Percentiles rank a stretch among this genome's conserved stretches.
Evolutionary conservation across 331 rosid genomes (phyloP).

Genomic region (Phaseolus coccineus): DNA sequence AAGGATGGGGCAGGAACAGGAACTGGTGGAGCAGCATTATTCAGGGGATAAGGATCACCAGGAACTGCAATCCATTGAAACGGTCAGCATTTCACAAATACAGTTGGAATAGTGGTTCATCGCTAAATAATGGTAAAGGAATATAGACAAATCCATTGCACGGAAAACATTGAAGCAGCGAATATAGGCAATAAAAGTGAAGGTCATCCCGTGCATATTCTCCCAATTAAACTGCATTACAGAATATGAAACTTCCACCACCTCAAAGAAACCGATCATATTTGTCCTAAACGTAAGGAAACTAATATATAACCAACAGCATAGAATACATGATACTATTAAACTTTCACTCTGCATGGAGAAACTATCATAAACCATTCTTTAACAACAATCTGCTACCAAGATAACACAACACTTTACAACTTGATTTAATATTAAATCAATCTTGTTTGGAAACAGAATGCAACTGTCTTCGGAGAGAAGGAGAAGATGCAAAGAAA

Average conservation of each 20-base stretch:
- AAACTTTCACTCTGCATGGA: not conserved
- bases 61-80: slow-evolving; percentile 72
- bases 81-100: slow-evolving; percentile 12
- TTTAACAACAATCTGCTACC: not conserved
- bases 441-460: not conserved
- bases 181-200: not conserved
- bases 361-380: slow-evolving; percentile 19
- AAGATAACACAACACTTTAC: not conserved
- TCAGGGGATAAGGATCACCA: slow-evolving; percentile 83
- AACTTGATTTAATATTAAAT: slow-evolving; percentile 1
- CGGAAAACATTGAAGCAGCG: not conserved
- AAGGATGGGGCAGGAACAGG: slow-evolving; percentile 65
- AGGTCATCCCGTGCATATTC: not conserved
- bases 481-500: not conserved
- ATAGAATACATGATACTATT: not conserved
- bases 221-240: slow-evolving; percentile 2
- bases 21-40: slow-evolving; percentile 61
- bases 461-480: not conserved
- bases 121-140: not conserved
- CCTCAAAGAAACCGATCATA: not conserved
- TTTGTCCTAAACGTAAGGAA: not conserved
- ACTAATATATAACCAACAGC: not conserved
- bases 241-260: not conserved
- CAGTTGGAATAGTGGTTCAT: not conserved
- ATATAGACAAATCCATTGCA: slow-evolving; percentile 2